Percentiles rank a stretch among this genome's conserved stretches.
phyloP scores from a whole-genome alignment of 805 yeast genomes.

The Kuraishia hungarica region DNA sequence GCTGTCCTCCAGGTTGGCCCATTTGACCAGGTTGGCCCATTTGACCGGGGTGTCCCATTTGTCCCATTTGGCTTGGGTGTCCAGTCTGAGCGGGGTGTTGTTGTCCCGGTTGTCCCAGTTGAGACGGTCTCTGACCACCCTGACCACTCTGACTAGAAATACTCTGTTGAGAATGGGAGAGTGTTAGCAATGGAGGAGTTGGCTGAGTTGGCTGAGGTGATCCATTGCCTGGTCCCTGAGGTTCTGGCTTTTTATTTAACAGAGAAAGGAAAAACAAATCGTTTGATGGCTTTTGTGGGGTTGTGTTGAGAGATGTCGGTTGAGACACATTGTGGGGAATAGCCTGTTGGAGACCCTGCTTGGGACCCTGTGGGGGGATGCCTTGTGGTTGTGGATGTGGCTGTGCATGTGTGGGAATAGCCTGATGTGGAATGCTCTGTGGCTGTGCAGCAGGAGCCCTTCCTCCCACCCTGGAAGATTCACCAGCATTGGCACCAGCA shows the following conservation, averaged over 20 bases:
- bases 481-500: neutral
- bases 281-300: neutral
- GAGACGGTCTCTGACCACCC: neutral
- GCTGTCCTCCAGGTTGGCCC: neutral
- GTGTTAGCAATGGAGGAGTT: neutral
- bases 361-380: too few species aligned
- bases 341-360: too few species aligned
- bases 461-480: neutral
- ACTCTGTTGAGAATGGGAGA: neutral
- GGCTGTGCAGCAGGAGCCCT: neutral
- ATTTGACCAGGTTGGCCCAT: neutral
- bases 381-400: too few species aligned
- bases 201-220: neutral
- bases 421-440: neutral
- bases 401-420: too few species aligned
- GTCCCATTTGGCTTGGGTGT: neutral
- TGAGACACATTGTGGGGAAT: neutral
- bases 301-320: neutral
- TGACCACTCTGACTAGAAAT: neutral
- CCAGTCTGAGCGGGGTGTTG: neutral
- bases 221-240: neutral
- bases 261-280: slow-evolving; percentile 1
- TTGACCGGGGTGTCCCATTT: neutral
- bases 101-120: neutral
- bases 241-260: neutral